Evolutionary conservation across 2,329 filamentous ascomycete species (phyloP).

Genomic region (Paecilomyces dactylethromorphus): DNA sequence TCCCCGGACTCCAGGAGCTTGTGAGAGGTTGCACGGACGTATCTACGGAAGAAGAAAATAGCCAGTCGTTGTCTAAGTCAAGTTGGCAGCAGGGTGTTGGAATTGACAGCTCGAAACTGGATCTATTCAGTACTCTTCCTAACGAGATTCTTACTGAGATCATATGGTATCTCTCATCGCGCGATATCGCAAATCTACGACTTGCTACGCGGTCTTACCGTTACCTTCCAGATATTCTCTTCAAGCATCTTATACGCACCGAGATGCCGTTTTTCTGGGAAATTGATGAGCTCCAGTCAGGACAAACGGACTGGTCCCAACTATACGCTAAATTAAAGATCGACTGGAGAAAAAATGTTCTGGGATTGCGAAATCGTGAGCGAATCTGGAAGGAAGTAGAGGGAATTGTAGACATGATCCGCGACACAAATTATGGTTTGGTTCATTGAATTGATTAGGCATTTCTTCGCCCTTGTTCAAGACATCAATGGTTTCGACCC

Average conservation of each 20-base stretch:
- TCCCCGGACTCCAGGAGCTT: not conserved
- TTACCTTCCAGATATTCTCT: not conserved
- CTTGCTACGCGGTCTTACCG: not conserved
- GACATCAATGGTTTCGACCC: not conserved
- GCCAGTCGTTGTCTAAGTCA: not conserved
- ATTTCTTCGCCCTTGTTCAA: not conserved
- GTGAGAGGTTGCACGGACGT: not conserved
- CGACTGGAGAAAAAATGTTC: not conserved
- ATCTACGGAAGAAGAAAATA: not conserved
- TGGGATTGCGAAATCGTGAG: not conserved
- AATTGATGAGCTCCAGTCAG: not conserved
- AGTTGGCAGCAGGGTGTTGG: not conserved
- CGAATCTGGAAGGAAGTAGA: not conserved
- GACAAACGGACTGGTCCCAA: not conserved
- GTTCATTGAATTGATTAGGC: not conserved
- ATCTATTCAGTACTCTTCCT: slow-evolving; percentile 1
- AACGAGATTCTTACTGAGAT: slow-evolving; percentile 1
- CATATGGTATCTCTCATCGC: slow-evolving; percentile 1
- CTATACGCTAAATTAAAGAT: not conserved
- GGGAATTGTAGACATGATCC: not conserved
- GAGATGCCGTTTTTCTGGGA: slow-evolving; percentile 6
- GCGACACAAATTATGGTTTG: not conserved
- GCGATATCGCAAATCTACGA: slow-evolving; percentile 1
- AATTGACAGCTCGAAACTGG: not conserved
- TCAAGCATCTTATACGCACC: not conserved